phyloP scores from a whole-genome alignment of 2,329 filamentous ascomycete species.

The Aspergillaceae sp. region DNA sequence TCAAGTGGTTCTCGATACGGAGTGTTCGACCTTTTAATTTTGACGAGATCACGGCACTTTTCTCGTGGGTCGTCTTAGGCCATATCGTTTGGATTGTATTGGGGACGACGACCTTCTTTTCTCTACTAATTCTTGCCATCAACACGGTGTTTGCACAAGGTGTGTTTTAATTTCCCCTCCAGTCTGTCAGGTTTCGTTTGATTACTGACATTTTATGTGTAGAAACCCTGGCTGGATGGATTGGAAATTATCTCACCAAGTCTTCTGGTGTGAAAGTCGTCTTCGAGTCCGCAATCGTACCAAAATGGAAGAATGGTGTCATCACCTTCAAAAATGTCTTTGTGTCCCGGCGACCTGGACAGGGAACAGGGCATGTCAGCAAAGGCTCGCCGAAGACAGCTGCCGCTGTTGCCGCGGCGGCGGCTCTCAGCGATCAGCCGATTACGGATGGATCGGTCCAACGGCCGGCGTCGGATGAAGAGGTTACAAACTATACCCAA shows the following conservation, averaged over 20 bases:
- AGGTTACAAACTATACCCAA: conserved; percentile 95
- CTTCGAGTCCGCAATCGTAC: conserved; percentile 95
- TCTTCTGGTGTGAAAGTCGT: conserved; percentile 89
- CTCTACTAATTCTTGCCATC: conserved; percentile 77
- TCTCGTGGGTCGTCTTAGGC: conserved; percentile 89
- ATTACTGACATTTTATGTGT: conserved; percentile 10
- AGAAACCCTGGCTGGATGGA: conserved; percentile 89
- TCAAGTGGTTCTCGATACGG: conserved; percentile 96
- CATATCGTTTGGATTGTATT: conserved; percentile 94
- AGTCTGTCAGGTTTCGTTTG: not conserved
- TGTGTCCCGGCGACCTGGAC: conserved; percentile 81
- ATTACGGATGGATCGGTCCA: conserved; percentile 33
- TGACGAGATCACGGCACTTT: conserved; percentile 91
- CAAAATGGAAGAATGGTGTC: conserved; percentile 88
- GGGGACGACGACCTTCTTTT: conserved; percentile 95
- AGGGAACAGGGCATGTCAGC: conserved; percentile 70
- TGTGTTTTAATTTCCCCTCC: conserved; percentile 31
- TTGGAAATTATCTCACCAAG: conserved; percentile 90
- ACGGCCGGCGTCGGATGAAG: conserved; percentile 42
- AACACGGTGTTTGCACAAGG: conserved; percentile 96
- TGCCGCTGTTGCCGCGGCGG: conserved; percentile 74
- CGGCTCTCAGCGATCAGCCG: conserved; percentile 41
- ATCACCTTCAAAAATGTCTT: conserved; percentile 97
- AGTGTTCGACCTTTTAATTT: conserved; percentile 90
- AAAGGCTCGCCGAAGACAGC: conserved; percentile 83